phyloP scores from a whole-genome alignment of 140 eudicot genomes.

The Ambrosia hybrid region DNA sequence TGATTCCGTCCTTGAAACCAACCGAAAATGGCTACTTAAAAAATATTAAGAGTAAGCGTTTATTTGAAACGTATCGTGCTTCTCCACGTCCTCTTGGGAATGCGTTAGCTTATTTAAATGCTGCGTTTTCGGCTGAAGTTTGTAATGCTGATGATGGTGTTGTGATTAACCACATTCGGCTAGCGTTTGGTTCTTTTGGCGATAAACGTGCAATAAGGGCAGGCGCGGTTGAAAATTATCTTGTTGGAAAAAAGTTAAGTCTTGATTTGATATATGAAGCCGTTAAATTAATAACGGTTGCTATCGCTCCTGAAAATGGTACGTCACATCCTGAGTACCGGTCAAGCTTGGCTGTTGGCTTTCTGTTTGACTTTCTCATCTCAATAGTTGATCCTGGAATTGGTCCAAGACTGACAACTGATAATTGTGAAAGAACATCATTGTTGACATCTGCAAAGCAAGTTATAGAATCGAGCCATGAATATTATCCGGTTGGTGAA shows the following conservation, averaged over 20 bases:
- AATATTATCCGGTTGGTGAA: constrained; percentile 76
- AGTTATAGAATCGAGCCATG: constrained; percentile 47
- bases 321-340: constrained; percentile 59
- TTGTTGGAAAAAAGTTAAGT: constrained; percentile 48
- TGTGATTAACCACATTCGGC: constrained; percentile 43
- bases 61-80: constrained; percentile 82
- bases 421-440: constrained; percentile 21
- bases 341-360: constrained; percentile 71
- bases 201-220: constrained; percentile 64
- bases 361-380: constrained; percentile 65
- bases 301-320: constrained; percentile 52
- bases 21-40: constrained; percentile 26
- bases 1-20: constrained; percentile 48
- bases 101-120: constrained; percentile 76
- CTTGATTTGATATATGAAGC: constrained; percentile 53
- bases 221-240: constrained; percentile 54
- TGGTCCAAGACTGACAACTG: constrained; percentile 13
- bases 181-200: constrained; percentile 88
- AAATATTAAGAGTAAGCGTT: constrained; percentile 24
- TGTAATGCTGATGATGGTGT: constrained; percentile 30
- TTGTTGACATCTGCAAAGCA: constrained; percentile 72
- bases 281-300: constrained; percentile 40
- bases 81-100: constrained; percentile 91
- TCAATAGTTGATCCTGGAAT: constrained; percentile 32
- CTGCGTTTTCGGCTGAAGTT: constrained; percentile 75